Evolutionary conservation across 768 basidiomycete genomes (phyloP).

Genomic region (Boletus reticuloceps): DNA sequence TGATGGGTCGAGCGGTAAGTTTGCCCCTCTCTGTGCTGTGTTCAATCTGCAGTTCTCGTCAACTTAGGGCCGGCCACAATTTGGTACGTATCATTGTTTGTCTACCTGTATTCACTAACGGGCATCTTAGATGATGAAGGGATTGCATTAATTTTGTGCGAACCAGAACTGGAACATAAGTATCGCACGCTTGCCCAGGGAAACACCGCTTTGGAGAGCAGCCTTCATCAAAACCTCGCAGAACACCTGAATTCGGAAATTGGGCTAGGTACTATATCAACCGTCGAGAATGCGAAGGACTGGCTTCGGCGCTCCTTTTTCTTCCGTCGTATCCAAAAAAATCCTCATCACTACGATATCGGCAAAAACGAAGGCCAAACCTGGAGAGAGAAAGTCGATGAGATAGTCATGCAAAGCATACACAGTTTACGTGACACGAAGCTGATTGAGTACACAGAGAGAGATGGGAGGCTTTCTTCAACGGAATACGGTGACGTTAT

Average conservation of each 20-base stretch:
- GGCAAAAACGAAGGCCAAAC: slow-evolving; percentile 53
- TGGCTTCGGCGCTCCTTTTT: slow-evolving; percentile 90
- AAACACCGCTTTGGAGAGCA: slow-evolving; percentile 79
- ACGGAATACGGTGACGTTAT: slow-evolving; percentile 85
- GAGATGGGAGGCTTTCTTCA: slow-evolving; percentile 46
- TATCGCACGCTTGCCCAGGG: slow-evolving; percentile 70
- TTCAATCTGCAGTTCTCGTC: background rate
- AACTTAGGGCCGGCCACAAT: slow-evolving; percentile 82
- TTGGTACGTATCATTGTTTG: slow-evolving; percentile 46
- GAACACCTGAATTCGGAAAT: slow-evolving; percentile 97
- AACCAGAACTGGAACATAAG: slow-evolving; percentile 65
- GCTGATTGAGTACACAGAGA: slow-evolving; percentile 48
- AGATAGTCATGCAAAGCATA: slow-evolving; percentile 70
- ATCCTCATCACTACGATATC: slow-evolving; percentile 74
- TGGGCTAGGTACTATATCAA: slow-evolving; percentile 77
- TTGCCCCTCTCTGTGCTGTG: background rate
- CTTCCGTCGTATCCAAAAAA: slow-evolving; percentile 80
- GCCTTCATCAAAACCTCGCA: slow-evolving; percentile 73
- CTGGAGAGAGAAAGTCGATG: slow-evolving; percentile 71
- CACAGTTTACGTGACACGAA: slow-evolving; percentile 56
- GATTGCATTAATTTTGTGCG: slow-evolving; percentile 80
- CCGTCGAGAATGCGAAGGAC: slow-evolving; percentile 62
- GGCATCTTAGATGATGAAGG: slow-evolving; percentile 68
- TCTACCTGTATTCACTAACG: background rate
- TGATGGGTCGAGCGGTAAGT: slow-evolving; percentile 90